Evolutionary conservation across 208 protist species (phyloP).

Genomic region (Paratrypanosoma confusum): DNA sequence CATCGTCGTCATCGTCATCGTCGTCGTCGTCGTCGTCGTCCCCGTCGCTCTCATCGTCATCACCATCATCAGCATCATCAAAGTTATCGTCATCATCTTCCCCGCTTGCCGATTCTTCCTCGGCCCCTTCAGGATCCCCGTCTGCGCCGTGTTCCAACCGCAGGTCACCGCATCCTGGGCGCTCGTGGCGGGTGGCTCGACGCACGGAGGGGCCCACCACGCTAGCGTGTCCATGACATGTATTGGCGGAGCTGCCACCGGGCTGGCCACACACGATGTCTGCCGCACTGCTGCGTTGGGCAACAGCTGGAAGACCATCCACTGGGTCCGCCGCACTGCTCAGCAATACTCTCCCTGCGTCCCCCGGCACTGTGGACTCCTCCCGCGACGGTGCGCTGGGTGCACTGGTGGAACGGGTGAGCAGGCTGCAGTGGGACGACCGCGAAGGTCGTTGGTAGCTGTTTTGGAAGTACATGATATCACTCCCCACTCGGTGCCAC

Average conservation of each 20-base stretch:
- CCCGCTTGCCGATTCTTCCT: not conserved
- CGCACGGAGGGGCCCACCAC: too few species aligned
- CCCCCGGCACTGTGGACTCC: not conserved
- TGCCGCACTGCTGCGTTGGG: too few species aligned
- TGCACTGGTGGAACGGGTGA: too few species aligned
- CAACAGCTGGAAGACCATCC: too few species aligned
- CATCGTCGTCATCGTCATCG: not conserved
- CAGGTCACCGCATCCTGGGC: too few species aligned
- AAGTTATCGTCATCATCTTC: not conserved
- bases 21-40: not conserved
- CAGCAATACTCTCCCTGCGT: too few species aligned
- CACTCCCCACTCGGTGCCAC: slow-evolving; percentile 53
- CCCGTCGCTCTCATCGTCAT: not conserved
- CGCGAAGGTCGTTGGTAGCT: slow-evolving; percentile 46
- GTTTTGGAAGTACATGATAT: slow-evolving; percentile 82
- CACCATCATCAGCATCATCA: not conserved
- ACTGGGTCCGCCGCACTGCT: too few species aligned
- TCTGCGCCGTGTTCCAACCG: not conserved
- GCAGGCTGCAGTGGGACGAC: too few species aligned
- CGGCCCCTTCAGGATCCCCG: not conserved
- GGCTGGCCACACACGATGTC: too few species aligned
- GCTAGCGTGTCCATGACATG: not conserved
- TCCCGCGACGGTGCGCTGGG: slow-evolving; percentile 5
- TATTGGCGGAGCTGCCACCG: too few species aligned
- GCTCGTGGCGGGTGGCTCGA: too few species aligned